Evolutionary conservation across 371 early-diverging fungal species (phyloP).

Genomic region (Mucor circinelloides): DNA sequence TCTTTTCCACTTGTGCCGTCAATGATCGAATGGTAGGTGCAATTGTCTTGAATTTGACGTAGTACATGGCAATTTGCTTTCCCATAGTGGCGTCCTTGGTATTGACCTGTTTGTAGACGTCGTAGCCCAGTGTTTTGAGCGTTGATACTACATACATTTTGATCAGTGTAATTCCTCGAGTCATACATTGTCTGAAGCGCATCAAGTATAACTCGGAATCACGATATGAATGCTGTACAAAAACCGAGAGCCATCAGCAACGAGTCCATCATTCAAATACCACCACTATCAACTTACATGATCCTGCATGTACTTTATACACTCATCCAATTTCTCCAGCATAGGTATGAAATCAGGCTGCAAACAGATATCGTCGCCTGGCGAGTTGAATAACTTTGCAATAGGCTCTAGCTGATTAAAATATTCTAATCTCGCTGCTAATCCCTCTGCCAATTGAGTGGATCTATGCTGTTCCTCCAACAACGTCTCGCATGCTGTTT

Average conservation of each 20-base stretch:
- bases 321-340: constrained; percentile 75
- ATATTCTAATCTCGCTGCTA: constrained; percentile 67
- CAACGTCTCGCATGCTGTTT: constrained; percentile 79
- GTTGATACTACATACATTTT: constrained; percentile 81
- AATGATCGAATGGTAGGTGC: constrained; percentile 67
- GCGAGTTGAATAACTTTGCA: constrained; percentile 73
- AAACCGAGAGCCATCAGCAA: too few species aligned
- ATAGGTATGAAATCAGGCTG: constrained; percentile 78
- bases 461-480: constrained; percentile 69
- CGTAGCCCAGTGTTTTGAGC: constrained; percentile 67
- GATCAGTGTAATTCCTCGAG: constrained; percentile 85
- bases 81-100: constrained; percentile 28
- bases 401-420: constrained; percentile 85
- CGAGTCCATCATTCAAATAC: too few species aligned
- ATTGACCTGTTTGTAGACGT: constrained; percentile 55
- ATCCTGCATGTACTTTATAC: constrained; percentile 74
- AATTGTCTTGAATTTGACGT: constrained; percentile 76
- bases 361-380: constrained; percentile 82
- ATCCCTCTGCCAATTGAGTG: constrained; percentile 65
- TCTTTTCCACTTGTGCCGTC: constrained; percentile 71
- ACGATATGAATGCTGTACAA: constrained; percentile 62
- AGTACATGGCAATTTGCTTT: constrained; percentile 63
- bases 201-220: constrained; percentile 90
- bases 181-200: constrained; percentile 90
- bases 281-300: constrained; percentile 52